Conservation (phyloP, 805 yeast genomes). For the Sugiyamaella qingdaonensis region DNA sequence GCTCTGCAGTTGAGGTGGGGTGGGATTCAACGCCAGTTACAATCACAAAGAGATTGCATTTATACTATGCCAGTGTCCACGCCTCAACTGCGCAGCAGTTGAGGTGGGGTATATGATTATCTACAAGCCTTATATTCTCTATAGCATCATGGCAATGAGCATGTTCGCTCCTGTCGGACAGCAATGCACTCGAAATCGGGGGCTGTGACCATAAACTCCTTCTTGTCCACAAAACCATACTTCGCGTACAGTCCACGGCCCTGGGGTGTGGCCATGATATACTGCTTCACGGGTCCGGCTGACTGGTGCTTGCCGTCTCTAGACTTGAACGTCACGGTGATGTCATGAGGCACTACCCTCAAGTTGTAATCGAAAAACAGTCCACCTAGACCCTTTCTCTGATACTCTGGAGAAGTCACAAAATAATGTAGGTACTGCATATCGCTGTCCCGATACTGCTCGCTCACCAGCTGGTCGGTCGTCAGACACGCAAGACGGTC, state of each 20-base stretch:
- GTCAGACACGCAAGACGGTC: constrained; percentile 9
- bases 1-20: too few relatives aligned
- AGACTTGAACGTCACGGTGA: constrained; percentile 2
- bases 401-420: constrained; percentile 10
- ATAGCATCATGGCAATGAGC: too few relatives aligned
- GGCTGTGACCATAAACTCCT: neutral
- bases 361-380: constrained; percentile 9
- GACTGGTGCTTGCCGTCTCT: constrained; percentile 10
- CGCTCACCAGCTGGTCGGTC: constrained; percentile 9
- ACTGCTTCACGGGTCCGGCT: constrained; percentile 16
- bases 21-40: too few relatives aligned
- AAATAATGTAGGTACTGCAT: constrained; percentile 14
- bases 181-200: neutral
- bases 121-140: too few relatives aligned
- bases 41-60: too few relatives aligned
- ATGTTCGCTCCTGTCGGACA: neutral
- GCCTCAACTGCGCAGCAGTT: too few relatives aligned
- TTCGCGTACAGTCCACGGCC: constrained; percentile 14
- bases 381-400: constrained; percentile 17
- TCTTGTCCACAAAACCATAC: constrained; percentile 10
- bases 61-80: too few relatives aligned
- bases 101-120: too few relatives aligned
- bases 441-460: constrained; percentile 7
- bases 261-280: constrained; percentile 11
- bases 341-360: constrained; percentile 7